Conservation (phyloP, 306 rosid species). For the Luffa acutangula region DNA sequence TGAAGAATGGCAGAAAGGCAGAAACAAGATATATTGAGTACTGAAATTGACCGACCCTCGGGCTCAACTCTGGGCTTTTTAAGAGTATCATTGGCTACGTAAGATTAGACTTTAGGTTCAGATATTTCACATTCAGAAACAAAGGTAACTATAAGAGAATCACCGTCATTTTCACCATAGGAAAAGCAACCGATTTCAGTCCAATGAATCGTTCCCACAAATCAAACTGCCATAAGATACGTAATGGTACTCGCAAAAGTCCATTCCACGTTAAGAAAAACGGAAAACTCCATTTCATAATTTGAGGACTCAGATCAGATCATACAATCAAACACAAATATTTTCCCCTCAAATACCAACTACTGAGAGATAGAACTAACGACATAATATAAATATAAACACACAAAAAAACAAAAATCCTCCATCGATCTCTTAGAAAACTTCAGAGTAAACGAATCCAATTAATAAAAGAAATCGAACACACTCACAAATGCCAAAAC, state of each 20-base stretch:
- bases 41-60: neutral
- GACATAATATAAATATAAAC: neutral
- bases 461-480: neutral
- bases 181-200: neutral
- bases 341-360: neutral
- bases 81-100: neutral
- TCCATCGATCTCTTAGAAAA: neutral
- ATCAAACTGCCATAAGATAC: neutral
- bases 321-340: neutral
- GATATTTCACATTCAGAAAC: neutral
- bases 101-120: neutral
- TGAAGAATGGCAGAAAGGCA: neutral
- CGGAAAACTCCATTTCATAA: neutral
- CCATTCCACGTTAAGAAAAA: neutral
- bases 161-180: neutral
- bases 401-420: neutral
- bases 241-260: neutral
- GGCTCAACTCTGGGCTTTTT: neutral
- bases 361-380: neutral
- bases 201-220: neutral
- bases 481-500: neutral
- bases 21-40: neutral
- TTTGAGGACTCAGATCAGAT: neutral
- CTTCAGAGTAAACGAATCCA: neutral
- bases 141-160: neutral